Evolutionary conservation across 768 basidiomycete genomes (phyloP), one percentile per base, ranked within the genome.

Genomic region (Mycena floridula): DNA sequence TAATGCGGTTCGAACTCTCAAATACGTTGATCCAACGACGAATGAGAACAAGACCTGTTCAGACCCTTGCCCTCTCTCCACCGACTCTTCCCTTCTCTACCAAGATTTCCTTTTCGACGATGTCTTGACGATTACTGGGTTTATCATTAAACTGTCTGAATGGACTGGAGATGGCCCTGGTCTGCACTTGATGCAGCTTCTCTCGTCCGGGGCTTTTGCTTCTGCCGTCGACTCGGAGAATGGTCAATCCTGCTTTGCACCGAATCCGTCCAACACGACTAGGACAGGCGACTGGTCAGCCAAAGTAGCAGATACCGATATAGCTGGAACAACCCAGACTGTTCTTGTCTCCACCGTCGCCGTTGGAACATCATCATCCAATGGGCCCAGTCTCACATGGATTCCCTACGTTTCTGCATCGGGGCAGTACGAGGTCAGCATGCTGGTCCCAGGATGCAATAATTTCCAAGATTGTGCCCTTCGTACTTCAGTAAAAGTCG

Each of bases 181-280:
- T 35, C 66, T 99, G 25, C 92, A 95, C 59, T 71, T 96, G 41
- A 60, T 98, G n/a, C 91, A 98, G 56, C 69, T 98, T 13, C 79
- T 99, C 16, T 93, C 91, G 3, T 84, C 89, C 15, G 96, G 95
- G 47, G 87, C 93, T 13, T 94, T 88, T 55, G 89, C 85, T 11
- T 91, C 90, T 1, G 77, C 90, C 1, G 63, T 88, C 44, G 59
- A 64, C 41, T 57, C 57, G 13, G 69, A 81, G 43, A 89, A 93
- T 54, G 65, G 63, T 4, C 57, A 68, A 30, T 86, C 88, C 2
- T 93, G 92, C 59, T 91, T 83, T 57, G 81, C 89, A 2, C 82
- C 89, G 1, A 74, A 70, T 46, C 68, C 86, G 1, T 92, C 91
- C 21, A 81, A 80, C 51, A 74, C 80, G 4, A 68, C 77, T 0